These are phyloP conservation scores for Metarhizium sp. DNA, from an alignment of 2,329 filamentous ascomycete genomes.

Conservation along the genomic window DNA sequence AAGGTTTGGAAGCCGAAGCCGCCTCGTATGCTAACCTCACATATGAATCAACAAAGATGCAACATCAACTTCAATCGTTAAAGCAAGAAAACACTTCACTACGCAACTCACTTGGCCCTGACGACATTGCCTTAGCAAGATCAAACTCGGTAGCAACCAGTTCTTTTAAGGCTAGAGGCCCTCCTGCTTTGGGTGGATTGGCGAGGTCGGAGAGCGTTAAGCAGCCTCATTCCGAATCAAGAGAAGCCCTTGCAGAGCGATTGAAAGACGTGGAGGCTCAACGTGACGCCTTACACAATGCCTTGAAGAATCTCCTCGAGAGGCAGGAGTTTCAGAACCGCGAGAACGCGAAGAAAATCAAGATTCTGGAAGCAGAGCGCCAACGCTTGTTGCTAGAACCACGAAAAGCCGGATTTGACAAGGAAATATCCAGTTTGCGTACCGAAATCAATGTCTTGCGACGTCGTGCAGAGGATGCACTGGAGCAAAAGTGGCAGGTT, in stretches of 20 bases:
- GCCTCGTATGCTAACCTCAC: slow-evolving; percentile 62
- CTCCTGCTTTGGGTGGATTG: slow-evolving; percentile 31
- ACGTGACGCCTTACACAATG: slow-evolving; percentile 81
- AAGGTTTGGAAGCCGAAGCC: slow-evolving; percentile 68
- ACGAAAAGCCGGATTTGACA: slow-evolving; percentile 70
- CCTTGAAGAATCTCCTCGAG: slow-evolving; percentile 75
- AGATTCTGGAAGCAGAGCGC: slow-evolving; percentile 66
- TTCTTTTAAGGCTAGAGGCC: slow-evolving; percentile 29
- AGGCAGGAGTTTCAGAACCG: slow-evolving; percentile 78
- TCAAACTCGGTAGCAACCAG: slow-evolving; percentile 59
- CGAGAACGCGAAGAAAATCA: slow-evolving; percentile 74
- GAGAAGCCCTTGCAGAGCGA: slow-evolving; percentile 64
- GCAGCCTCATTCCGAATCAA: slow-evolving; percentile 42
- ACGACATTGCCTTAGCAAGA: slow-evolving; percentile 35
- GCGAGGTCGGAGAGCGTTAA: slow-evolving; percentile 53
- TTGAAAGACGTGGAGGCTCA: slow-evolving; percentile 91
- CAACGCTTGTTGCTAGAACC: slow-evolving; percentile 62
- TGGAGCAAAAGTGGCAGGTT: slow-evolving; percentile 93
- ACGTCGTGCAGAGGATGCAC: slow-evolving; percentile 80
- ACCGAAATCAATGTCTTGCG: slow-evolving; percentile 79
- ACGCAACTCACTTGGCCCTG: slow-evolving; percentile 25
- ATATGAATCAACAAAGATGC: slow-evolving; percentile 75
- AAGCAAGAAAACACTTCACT: slow-evolving; percentile 57
- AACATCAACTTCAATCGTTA: slow-evolving; percentile 72
- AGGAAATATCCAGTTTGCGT: slow-evolving; percentile 69